Base-by-base conservation (phyloP, 2,329 filamentous ascomycete genomes). In the Fusarium foetens region DNA sequence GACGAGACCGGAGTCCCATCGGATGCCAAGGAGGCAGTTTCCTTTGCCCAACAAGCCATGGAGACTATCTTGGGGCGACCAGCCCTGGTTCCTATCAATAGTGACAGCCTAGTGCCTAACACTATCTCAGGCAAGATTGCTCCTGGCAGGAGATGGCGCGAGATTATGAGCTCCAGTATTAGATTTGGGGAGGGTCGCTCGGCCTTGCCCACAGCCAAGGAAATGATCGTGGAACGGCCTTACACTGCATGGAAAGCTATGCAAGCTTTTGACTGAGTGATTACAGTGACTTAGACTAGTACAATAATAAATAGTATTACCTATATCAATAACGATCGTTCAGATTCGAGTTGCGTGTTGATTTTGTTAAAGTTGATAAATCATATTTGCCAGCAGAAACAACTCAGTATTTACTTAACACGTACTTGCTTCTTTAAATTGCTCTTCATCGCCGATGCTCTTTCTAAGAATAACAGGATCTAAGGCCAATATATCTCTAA, bases 31-130 rank as follows among this genome's bases (percentile, higher is more conserved):
- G 88, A 90, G 75, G 86, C 87, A 31, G 71, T 75, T 21, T 72
- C 66, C 8, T 89, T 90, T 74, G 87, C 89, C 11, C 88, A 86
- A 83, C 86, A 89, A 78, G 87, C 84, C 3, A 86, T 90, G 83
- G 87, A 90, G 74, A 85, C 87, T 10, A 76, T 90, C n/a, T 83
- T 88, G 1, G 87, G 86, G 11, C 82, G 88, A 13, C 83, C 61
- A 10, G 61, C 61, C 3, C n/a, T 64, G 25, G 55, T 64, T 45
- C 61, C 61, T 5, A 17, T 64, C 8, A 61, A 64, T 8, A 64
- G 61, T 33, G 55, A 64, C 38, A 64, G 33, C 13, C 12, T 64
- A 14, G 7, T 27, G 12, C 61, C 55, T 6, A 64, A 64, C 33
- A 64, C 45, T 9, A 64, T 64, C 11, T 60, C 61, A 3, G 61